Conservation (phyloP, 768 basidiomycete genomes). For the Obba rivulosa region DNA sequence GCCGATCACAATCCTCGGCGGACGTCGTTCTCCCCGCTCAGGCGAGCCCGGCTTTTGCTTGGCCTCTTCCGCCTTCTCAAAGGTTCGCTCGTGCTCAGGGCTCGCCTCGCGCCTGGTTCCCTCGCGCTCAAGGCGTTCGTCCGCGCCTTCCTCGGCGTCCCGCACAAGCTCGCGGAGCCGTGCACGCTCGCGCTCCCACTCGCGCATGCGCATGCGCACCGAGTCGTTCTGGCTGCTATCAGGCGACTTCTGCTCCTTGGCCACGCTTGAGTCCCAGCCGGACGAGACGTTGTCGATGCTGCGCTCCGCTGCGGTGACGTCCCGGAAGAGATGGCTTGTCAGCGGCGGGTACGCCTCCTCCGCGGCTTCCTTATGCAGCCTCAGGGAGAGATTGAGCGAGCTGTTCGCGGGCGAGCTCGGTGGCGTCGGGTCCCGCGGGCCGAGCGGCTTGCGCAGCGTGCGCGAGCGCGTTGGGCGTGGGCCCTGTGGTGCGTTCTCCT, state of each 20-base stretch:
- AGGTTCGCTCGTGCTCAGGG: conserved; percentile 18
- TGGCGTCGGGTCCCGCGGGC: conserved; percentile 21
- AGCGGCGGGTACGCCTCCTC: too few species aligned
- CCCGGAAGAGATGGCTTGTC: conserved; percentile 13
- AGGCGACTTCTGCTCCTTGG: conserved; percentile 1
- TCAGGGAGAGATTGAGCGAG: background rate
- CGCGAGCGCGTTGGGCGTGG: conserved; percentile 3
- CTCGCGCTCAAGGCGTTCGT: conserved; percentile 11
- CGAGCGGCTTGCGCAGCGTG: conserved; percentile 19
- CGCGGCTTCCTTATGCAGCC: conserved; percentile 3
- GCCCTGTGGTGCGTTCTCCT: conserved; percentile 12
- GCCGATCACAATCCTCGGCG: conserved; percentile 14
- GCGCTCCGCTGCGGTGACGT: conserved; percentile 9
- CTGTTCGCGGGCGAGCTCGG: conserved; percentile 11
- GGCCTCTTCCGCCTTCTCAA: conserved; percentile 5
- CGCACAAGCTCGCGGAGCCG: conserved; percentile 61
- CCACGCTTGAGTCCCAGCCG: background rate
- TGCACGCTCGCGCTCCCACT: conserved; percentile 72
- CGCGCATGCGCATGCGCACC: conserved; percentile 57
- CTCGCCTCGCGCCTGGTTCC: conserved; percentile 26
- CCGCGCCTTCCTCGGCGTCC: conserved; percentile 29
- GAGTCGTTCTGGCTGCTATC: conserved; percentile 13
- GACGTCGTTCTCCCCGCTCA: conserved; percentile 2
- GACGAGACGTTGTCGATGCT: conserved; percentile 7
- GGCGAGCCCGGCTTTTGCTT: conserved; percentile 20